Conservation (phyloP, 2,329 filamentous ascomycete genomes). For the Epichloe sylvatica region DNA sequence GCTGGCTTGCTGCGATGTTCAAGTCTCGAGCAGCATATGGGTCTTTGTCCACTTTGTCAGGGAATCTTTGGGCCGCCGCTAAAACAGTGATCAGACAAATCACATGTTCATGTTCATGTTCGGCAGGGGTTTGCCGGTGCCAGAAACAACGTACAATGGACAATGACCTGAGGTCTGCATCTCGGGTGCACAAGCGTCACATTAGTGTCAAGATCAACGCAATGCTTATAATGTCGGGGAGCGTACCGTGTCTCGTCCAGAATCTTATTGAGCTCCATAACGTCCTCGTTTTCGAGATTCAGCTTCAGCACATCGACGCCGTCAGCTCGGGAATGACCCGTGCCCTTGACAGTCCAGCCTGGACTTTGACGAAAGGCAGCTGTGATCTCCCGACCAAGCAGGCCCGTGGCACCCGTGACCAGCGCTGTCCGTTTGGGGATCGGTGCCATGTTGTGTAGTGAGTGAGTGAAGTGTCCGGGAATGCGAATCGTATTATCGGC, state of each 20-base stretch:
- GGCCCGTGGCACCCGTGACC: conserved; percentile 71
- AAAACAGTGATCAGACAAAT: conserved; percentile 1
- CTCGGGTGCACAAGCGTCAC: background rate
- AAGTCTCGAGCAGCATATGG: conserved; percentile 59
- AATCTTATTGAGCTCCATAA: conserved; percentile 30
- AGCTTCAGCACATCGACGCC: conserved; percentile 52
- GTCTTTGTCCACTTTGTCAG: conserved; percentile 71
- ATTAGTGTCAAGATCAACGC: background rate
- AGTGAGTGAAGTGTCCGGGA: background rate
- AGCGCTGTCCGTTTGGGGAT: conserved; percentile 37
- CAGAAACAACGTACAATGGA: conserved; percentile 51
- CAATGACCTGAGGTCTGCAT: conserved; percentile 57
- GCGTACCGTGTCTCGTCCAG: conserved; percentile 43
- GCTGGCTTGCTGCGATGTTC: conserved; percentile 58
- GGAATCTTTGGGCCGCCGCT: conserved; percentile 80
- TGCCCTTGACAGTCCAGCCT: conserved; percentile 55
- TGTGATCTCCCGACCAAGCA: conserved; percentile 68
- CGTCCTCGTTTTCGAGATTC: conserved; percentile 30
- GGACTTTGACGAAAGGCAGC: conserved; percentile 46
- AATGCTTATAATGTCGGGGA: background rate
- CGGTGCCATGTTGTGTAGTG: background rate
- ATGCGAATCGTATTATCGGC: background rate
- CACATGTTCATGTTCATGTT: background rate
- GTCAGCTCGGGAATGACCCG: conserved; percentile 59
- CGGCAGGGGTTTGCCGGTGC: background rate